Evolutionary conservation across 2,329 filamentous ascomycete genomes (phyloP), one percentile per base, ranked within the genome.

Genomic region (Sclerotinia glacialis): DNA sequence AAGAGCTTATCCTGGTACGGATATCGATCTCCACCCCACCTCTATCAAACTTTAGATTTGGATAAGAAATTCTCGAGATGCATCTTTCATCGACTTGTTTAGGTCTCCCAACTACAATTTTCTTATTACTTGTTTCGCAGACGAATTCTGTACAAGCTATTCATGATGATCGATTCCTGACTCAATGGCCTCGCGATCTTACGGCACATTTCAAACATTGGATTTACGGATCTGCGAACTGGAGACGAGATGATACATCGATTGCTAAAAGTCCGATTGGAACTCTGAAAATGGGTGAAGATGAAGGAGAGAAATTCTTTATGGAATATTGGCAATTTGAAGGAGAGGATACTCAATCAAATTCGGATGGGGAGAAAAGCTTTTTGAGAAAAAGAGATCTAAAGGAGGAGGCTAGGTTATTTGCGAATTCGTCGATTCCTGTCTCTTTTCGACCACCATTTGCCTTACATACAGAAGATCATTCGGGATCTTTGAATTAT

Each of bases 281-380:
- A 0, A 82, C 93, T 65, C 85, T 85, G 74, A 93, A 93, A 75
- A 91, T 93, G 85, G 82, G 86, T 56, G 81, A 82, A 6, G 87
- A 92, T 74, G 84, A 86, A 60, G 85, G 85, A 68, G 89, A 91
- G 75, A 95, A 92, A 82, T 89, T 94, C 75, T 85, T 88, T 71
- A 80, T 88, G 66, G 83, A 90, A 54, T 89, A 92, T 76, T 88
- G 76, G 76, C 71, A 72, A 79, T 74, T 74, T 65, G 72, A 72
- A 16, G 69, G 68, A 31, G 69, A 72, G 5, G 42, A 67, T n/a
- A 55, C 49, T n/a, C 67, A 68, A 62, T 67, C 49, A 28, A 58
- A 54, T 23, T 49, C 63, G 50, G 56, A 66, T 12, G 53, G 23
- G 11, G 23, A 18, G n/a, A 49, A 14, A 26, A 53, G 28, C 34